Evolutionary conservation across 2,329 filamentous ascomycete genomes (phyloP), one percentile per base, ranked within the genome.

Genomic region (Ophiostoma fasciatum): DNA sequence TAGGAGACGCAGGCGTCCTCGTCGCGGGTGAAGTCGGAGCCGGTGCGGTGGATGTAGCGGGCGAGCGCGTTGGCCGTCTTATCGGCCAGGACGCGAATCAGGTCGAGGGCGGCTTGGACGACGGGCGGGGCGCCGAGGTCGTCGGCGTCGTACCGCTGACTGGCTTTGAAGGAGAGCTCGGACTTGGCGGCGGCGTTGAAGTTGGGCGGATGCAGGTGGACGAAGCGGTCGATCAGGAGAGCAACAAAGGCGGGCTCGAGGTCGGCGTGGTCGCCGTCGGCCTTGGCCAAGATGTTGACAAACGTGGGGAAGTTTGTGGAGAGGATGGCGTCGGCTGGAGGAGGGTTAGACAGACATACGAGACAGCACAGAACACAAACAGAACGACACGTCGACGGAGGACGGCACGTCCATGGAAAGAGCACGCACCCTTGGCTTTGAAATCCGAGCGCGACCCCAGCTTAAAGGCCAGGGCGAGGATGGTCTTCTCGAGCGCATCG

Each of bases 391-490:
- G n/a, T n/a, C n/a, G n/a, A n/a, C n/a, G n/a, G n/a, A n/a, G n/a
- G n/a, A n/a, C n/a, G n/a, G n/a, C n/a, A n/a, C n/a, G n/a, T n/a
- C n/a, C n/a, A n/a, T n/a, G n/a, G n/a, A n/a, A n/a, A n/a, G n/a
- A 19, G 25, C 6, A 54, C 61, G 51, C 59, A 93, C 88, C 88
- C 74, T 94, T 96, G 5, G 78, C 79, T 51, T 84, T 82, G 36
- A 98, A 61, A 54, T 94, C 87, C 39, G 75, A 61, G 48, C 82
- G 84, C 28, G 72, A 72, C n/a, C 78, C 77, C 42, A 77, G 71
- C 57, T 88, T 92, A 58, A 94, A 94, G 5, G 88, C 84, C 39
- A 94, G 65, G 33, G 84, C 83, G 44, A 98, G 68, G 42, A 92
- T 72, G 28, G 83, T 82, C 64, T 93, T 93, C 50, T 85, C 76